Conservation (phyloP, 2,329 filamentous ascomycete genomes). For the Westerdykella sp. region DNA sequence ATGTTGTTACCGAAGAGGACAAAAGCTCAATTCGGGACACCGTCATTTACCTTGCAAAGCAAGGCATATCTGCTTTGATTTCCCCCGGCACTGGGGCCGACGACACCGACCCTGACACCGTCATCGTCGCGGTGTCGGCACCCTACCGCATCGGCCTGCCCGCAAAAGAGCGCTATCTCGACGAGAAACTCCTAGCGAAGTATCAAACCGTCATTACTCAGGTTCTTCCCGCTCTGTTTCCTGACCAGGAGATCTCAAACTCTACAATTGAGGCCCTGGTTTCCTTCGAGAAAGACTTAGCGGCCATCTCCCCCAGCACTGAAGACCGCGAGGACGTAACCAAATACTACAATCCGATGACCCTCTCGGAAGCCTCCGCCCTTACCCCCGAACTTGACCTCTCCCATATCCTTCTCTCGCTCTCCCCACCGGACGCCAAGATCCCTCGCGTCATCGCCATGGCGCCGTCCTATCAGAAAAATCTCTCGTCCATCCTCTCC, state of each 20-base stretch:
- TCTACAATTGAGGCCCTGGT: slow-evolving; percentile 25
- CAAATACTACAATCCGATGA: slow-evolving; percentile 61
- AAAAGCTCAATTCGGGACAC: slow-evolving; percentile 38
- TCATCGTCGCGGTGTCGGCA: slow-evolving; percentile 45
- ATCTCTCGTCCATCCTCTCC: slow-evolving; percentile 51
- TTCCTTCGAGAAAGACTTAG: slow-evolving; percentile 56
- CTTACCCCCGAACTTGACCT: slow-evolving; percentile 54
- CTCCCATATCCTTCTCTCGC: slow-evolving; percentile 45
- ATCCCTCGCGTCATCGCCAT: slow-evolving; percentile 52
- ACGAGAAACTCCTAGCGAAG: slow-evolving; percentile 28
- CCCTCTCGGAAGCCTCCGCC: slow-evolving; percentile 49
- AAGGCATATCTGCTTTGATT: slow-evolving; percentile 38
- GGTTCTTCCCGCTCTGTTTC: slow-evolving; percentile 17
- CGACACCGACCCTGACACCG: slow-evolving; percentile 51
- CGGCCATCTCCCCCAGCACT: slow-evolving; percentile 52
- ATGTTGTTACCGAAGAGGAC: neutral
- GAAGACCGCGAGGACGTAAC: slow-evolving; percentile 57
- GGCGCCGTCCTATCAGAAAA: slow-evolving; percentile 55
- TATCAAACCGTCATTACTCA: slow-evolving; percentile 21
- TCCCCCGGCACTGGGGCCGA: slow-evolving; percentile 36
- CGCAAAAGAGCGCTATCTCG: slow-evolving; percentile 33
- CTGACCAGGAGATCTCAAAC: slow-evolving; percentile 12
- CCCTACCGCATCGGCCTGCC: slow-evolving; percentile 44
- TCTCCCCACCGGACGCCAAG: slow-evolving; percentile 48
- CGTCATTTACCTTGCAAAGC: slow-evolving; percentile 43